Evolutionary conservation across 768 basidiomycete genomes (phyloP).

Genomic region (Hericium erinaceus): DNA sequence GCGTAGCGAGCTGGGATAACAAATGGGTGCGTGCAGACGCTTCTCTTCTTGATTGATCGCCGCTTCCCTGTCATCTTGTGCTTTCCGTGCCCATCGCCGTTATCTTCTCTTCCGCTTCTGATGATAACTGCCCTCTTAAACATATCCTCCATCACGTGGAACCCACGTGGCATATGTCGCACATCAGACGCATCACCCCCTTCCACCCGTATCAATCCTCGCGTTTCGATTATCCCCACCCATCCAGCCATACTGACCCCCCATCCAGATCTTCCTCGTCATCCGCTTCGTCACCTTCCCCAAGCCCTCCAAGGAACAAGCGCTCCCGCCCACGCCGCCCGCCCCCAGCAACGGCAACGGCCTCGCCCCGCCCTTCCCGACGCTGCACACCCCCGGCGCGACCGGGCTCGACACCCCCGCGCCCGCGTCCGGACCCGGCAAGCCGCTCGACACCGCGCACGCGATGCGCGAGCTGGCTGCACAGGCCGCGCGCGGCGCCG

Average conservation of each 20-base stretch:
- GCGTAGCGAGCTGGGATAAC: constrained; percentile 57
- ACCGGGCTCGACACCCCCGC: neutral
- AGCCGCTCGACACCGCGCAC: neutral
- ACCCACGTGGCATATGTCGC: no score
- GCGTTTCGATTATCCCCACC: neutral
- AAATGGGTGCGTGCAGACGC: constrained; percentile 55
- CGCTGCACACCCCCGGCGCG: constrained; percentile 19
- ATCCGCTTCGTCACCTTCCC: constrained; percentile 55
- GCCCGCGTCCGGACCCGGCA: constrained; percentile 5
- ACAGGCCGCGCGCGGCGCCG: constrained; percentile 18
- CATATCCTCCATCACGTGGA: neutral
- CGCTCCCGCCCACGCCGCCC: constrained; percentile 8
- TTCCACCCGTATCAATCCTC: no score
- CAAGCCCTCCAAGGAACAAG: constrained; percentile 17
- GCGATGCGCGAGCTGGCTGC: neutral
- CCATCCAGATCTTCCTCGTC: constrained; percentile 47
- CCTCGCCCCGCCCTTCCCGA: constrained; percentile 14
- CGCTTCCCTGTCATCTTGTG: neutral
- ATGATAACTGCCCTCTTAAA: neutral
- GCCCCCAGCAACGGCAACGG: constrained; percentile 1
- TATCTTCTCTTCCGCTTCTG: neutral
- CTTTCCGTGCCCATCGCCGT: neutral
- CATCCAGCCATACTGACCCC: neutral
- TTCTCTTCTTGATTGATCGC: no score
- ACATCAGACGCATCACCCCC: no score